Evolutionary conservation across 2,329 filamentous ascomycete species (phyloP).

Genomic region (Penicillium sp.): DNA sequence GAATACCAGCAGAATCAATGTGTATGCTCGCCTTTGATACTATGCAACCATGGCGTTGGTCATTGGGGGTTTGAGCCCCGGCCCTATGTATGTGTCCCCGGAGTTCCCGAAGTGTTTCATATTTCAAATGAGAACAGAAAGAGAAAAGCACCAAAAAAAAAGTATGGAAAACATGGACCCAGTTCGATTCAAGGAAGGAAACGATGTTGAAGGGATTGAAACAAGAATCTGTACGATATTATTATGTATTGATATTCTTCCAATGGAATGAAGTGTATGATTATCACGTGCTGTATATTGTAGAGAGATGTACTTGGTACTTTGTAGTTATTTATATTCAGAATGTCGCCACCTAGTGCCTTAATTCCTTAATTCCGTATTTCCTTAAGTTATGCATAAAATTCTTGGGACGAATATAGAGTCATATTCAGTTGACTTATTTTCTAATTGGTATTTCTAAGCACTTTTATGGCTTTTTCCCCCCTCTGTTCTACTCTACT

Average conservation of each 20-base stretch:
- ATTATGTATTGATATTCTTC: not conserved
- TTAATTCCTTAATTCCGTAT: not conserved
- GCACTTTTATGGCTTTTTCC: not conserved
- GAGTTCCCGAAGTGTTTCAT: not conserved
- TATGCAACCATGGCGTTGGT: not conserved
- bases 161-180: not conserved
- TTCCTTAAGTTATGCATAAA: not conserved
- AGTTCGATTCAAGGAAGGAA: not conserved
- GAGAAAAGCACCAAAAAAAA: not conserved
- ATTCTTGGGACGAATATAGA: not conserved
- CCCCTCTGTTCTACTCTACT: too few species aligned
- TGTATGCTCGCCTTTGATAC: not conserved
- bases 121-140: not conserved
- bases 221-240: not conserved
- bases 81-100: not conserved
- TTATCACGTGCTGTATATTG: not conserved
- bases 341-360: not conserved
- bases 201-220: not conserved
- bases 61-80: not conserved
- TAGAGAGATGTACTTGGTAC: not conserved
- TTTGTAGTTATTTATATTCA: not conserved
- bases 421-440: not conserved
- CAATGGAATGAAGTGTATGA: not conserved
- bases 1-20: conserved; percentile 4
- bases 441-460: not conserved